Conservation (phyloP, 164 flowering plant genomes). For the Nymphaea thermarum region DNA sequence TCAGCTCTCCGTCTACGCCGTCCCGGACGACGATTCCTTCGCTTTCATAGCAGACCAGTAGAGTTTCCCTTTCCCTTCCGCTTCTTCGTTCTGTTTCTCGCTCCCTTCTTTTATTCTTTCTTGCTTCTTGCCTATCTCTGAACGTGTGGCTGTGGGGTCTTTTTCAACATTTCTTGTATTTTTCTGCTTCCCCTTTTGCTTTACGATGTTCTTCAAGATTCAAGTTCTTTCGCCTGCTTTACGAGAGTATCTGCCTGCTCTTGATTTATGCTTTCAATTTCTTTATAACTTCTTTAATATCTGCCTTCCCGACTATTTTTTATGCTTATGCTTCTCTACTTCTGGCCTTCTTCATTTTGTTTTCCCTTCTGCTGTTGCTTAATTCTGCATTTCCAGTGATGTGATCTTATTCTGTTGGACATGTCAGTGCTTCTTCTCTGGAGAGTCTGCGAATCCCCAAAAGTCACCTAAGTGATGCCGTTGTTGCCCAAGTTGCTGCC, state of each 20-base stretch:
- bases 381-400: too few relatives aligned
- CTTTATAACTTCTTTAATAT: too few relatives aligned
- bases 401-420: background rate
- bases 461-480: conserved; percentile 41
- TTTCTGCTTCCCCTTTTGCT: too few relatives aligned
- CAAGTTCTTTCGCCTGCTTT: background rate
- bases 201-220: background rate
- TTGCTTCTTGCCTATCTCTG: too few relatives aligned
- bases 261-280: too few relatives aligned
- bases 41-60: conserved; percentile 64
- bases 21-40: conserved; percentile 20
- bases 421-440: conserved; percentile 11
- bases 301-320: too few relatives aligned
- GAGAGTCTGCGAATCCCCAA: conserved; percentile 40
- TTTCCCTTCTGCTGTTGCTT: too few relatives aligned
- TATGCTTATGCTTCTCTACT: too few relatives aligned
- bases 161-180: too few relatives aligned
- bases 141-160: too few relatives aligned
- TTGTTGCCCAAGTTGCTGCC: conserved; percentile 38
- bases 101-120: background rate
- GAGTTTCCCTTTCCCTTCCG: conserved; percentile 5
- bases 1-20: conserved; percentile 41
- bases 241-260: background rate
- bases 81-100: background rate
- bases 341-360: too few relatives aligned